Evolutionary conservation across 495 filamentous ascomycete genomes (phyloP), one percentile per base, ranked within the genome.

Genomic region (Lasiosphaeris hirsuta): DNA sequence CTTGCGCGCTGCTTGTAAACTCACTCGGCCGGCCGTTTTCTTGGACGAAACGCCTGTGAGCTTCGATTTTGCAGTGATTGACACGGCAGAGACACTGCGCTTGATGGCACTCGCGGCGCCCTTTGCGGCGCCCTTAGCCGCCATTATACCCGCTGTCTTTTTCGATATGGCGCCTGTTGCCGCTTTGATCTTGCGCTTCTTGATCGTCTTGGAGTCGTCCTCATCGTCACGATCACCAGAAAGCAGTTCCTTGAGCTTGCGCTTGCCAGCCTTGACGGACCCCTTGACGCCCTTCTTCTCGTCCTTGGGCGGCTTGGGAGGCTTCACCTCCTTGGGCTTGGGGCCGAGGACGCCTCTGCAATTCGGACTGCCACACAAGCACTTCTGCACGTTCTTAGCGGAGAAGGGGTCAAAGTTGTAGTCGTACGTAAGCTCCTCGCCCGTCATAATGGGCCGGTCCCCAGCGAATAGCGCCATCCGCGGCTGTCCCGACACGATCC

Each of bases 401-500:
- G 85, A 90, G 68, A 89, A 92, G 39, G 86, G 90, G 81, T 96
- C 89, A 68, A 98, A 98, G 70, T 98, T 98, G 80, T 98, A 98
- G 78, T 98, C 94, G 71, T 98, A 98, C n/a, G 92, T 97, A 58
- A 98, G 75, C 68, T 98, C 94, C 48, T 97, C 90, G 38, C 94
- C 94, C 19, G 91, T 96, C 80, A 87, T 89, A 67, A 98, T 89
- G 1, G 89, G 90, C 9, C 79, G 75, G 58, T 96, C 90, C 9
- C 93, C 92, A 30, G 94, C 95, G 69, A 98, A 98, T 1, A 98
- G 82, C 18, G 92, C 94, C 92, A 98, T 97, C 49, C 94, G 87
- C 43, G 94, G 95, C 64, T 95, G 91, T 14, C 90, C 90, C 35
- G 84, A 84, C n/a, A 98, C 94, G 49, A 90, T 93, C 91, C 91